Conservation (phyloP, 352 stramenopile species). For the Peronospora belbahrii region DNA sequence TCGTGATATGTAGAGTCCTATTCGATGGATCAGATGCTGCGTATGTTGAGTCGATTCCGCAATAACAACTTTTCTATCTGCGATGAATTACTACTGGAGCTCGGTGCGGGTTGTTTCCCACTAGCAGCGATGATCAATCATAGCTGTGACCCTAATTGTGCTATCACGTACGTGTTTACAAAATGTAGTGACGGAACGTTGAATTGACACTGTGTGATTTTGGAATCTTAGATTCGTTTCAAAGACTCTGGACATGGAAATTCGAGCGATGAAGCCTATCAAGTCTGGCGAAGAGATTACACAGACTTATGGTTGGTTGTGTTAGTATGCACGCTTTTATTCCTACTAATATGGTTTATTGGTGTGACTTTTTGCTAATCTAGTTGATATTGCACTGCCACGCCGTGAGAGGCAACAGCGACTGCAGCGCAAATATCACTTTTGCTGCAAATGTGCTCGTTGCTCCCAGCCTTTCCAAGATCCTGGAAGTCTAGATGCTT, state of each 20-base stretch:
- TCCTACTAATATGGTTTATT: not conserved
- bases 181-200: not conserved
- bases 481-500: conserved; percentile 27
- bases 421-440: conserved; percentile 55
- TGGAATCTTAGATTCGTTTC: conserved; percentile 28
- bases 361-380: not conserved
- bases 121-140: conserved; percentile 74
- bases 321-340: not conserved
- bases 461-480: conserved; percentile 31
- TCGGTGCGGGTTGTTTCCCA: conserved; percentile 55
- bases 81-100: conserved; percentile 46
- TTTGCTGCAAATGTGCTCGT: conserved; percentile 43
- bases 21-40: too few relatives aligned
- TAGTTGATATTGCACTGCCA: conserved; percentile 57
- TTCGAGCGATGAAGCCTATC: conserved; percentile 48
- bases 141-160: conserved; percentile 62
- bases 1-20: too few relatives aligned
- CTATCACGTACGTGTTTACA: conserved; percentile 41
- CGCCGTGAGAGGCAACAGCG: conserved; percentile 34
- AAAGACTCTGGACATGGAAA: conserved; percentile 36
- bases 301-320: conserved; percentile 48
- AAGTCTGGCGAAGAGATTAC: conserved; percentile 45
- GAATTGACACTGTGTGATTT: not conserved
- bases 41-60: conserved; percentile 63
- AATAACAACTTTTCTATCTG: conserved; percentile 80